These are phyloP conservation scores for Coprinopsis marcescibilis DNA, from an alignment of 768 basidiomycete genomes.

Conservation along the genomic window DNA sequence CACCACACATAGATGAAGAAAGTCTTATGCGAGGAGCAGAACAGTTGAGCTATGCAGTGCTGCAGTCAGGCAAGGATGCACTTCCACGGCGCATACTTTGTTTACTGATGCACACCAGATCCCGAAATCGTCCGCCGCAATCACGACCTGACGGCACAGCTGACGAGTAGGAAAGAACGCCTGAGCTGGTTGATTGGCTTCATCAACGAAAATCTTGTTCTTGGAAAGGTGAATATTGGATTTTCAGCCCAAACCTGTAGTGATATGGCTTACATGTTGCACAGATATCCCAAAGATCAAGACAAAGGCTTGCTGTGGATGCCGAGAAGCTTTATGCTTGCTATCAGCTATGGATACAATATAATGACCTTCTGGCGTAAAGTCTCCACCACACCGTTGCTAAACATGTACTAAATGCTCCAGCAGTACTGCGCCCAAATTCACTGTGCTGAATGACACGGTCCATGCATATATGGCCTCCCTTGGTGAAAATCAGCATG, in stretches of 20 bases:
- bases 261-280: neutral
- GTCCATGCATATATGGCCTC: slow-evolving; percentile 66
- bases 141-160: slow-evolving; percentile 75
- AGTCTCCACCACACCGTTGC: slow-evolving; percentile 17
- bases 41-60: slow-evolving; percentile 62
- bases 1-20: slow-evolving; percentile 73
- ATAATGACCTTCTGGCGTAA: slow-evolving; percentile 64
- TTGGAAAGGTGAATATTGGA: slow-evolving; percentile 52
- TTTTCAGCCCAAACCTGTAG: neutral
- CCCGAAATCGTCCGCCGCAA: slow-evolving; percentile 62
- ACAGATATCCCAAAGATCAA: slow-evolving; percentile 76
- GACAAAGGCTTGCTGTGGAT: slow-evolving; percentile 71
- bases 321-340: slow-evolving; percentile 84
- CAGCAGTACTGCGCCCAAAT: slow-evolving; percentile 46
- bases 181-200: slow-evolving; percentile 84
- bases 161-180: slow-evolving; percentile 68
- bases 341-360: slow-evolving; percentile 73
- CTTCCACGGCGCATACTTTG: neutral
- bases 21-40: slow-evolving; percentile 77
- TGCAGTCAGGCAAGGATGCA: slow-evolving; percentile 52
- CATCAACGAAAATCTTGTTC: slow-evolving; percentile 79
- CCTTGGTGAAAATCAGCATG: slow-evolving; percentile 46
- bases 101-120: slow-evolving; percentile 35
- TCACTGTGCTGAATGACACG: slow-evolving; percentile 64
- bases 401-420: neutral